Conservation (phyloP, 129 eudicot genomes). For the Gnaphalium uliginosum region DNA sequence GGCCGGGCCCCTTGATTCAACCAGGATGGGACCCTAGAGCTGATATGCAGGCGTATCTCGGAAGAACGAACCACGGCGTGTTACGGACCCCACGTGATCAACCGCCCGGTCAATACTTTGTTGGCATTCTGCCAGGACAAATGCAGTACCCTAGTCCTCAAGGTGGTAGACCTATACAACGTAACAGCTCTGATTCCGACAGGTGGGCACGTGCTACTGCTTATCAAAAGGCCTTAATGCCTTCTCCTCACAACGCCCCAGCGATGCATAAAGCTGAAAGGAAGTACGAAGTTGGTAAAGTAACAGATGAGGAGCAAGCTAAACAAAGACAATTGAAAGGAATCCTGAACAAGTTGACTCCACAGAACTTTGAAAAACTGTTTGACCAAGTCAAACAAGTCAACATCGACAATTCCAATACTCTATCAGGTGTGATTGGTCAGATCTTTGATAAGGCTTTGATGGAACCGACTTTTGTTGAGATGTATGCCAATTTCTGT, state of each 20-base stretch:
- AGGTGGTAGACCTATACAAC: slow-evolving; percentile 25
- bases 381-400: slow-evolving; percentile 90
- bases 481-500: slow-evolving; percentile 94
- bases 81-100: slow-evolving; percentile 58
- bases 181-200: slow-evolving; percentile 67
- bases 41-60: slow-evolving; percentile 43
- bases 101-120: slow-evolving; percentile 43
- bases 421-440: slow-evolving; percentile 62
- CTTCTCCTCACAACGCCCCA: slow-evolving; percentile 68
- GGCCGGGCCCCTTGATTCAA: slow-evolving; percentile 45
- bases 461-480: slow-evolving; percentile 94
- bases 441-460: slow-evolving; percentile 90
- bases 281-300: slow-evolving; percentile 84
- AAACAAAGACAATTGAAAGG: slow-evolving; percentile 79
- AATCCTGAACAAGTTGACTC: slow-evolving; percentile 81
- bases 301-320: slow-evolving; percentile 79
- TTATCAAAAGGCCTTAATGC: slow-evolving; percentile 76
- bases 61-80: slow-evolving; percentile 55
- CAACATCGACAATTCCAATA: slow-evolving; percentile 67
- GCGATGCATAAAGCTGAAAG: slow-evolving; percentile 87
- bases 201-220: slow-evolving; percentile 74
- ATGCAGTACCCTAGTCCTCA: slow-evolving; percentile 67
- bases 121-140: slow-evolving; percentile 67
- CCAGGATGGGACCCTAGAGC: slow-evolving; percentile 57
- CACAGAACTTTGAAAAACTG: slow-evolving; percentile 91